These are phyloP conservation scores for Penicillium steckii DNA, from an alignment of 495 filamentous ascomycete genomes.

Conservation along the genomic window DNA sequence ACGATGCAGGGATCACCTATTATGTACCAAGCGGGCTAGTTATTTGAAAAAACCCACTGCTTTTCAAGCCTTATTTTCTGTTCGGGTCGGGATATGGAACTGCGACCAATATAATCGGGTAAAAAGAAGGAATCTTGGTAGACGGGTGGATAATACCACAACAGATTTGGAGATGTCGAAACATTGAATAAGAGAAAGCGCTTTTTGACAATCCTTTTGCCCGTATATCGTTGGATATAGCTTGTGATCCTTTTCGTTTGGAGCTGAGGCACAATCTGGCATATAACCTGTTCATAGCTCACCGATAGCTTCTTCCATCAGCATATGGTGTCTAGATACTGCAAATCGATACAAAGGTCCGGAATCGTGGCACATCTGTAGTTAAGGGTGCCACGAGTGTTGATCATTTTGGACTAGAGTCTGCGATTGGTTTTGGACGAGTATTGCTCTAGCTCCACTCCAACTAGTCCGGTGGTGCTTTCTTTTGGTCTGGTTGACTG, in stretches of 20 bases:
- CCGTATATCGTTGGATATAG: neutral
- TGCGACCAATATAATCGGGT: too few species aligned
- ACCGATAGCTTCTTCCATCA: neutral
- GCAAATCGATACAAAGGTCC: neutral
- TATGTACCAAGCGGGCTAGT: too few species aligned
- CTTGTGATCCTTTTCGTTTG: neutral
- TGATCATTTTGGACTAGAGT: neutral
- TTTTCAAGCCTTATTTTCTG: too few species aligned
- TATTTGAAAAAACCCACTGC: too few species aligned
- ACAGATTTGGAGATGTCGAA: too few species aligned
- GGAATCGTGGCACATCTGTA: neutral
- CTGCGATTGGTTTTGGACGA: neutral
- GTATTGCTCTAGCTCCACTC: neutral
- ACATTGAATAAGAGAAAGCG: too few species aligned
- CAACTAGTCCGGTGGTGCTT: neutral
- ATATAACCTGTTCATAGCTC: neutral
- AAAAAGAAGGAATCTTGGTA: too few species aligned
- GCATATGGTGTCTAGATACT: neutral
- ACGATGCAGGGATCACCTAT: too few species aligned
- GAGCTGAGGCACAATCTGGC: neutral
- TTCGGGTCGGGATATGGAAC: too few species aligned
- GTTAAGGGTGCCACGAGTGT: neutral
- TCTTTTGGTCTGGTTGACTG: too few species aligned
- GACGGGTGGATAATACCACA: too few species aligned
- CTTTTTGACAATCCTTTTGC: too few species aligned